Base-by-base conservation (phyloP, 192 early-diverging fungal genomes). In the Obelidium mucronatum region DNA sequence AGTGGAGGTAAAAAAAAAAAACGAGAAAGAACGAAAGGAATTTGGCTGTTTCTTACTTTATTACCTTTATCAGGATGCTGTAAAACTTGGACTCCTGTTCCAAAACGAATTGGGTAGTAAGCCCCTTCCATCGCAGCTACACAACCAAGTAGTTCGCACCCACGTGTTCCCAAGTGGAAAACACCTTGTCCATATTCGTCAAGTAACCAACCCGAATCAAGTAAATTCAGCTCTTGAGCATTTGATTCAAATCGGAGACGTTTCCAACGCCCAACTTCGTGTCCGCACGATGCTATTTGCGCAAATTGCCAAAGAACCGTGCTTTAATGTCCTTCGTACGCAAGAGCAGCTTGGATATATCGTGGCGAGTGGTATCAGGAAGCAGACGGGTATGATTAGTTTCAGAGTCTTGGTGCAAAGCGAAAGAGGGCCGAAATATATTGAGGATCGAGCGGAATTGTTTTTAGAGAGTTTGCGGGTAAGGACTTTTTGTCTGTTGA, bases 281-380 rank as follows among this genome's bases (percentile, higher is more conserved):
- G 90, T 88, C 39, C 79, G 89, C 19, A 80, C 94, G 24, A 83
- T 87, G 40, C 86, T 99, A 54, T 71, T 95, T 64, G 87, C 90
- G 17, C 93, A 97, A 68, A 93, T 99, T 48, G 81, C 90, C 24
- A 85, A 92, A 55, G 96, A 99, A 78, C 94, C 96, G 36, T 93
- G 88, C 75, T 99, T 98, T 81, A 92, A 98, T 82, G 91, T 96
- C 73, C 82, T 99, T 60, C 88, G 97, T 30, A 99, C 97, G 22
- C 95, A 98, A 68, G 86, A 87, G 64, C 86, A 87, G 75, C 75
- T 87, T 2, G 92, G 94, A 28, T 95, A 95, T 63, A 80, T 92
- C 65, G 93, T 95, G 0, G 90, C 87, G 44, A 91, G 88, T 73
- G 90, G 90, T 8, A 80, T 93, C 28, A 84, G 92, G 60, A 91